phyloP scores from a whole-genome alignment of 2,329 filamentous ascomycete species.

The Colletotrichum sp. region DNA sequence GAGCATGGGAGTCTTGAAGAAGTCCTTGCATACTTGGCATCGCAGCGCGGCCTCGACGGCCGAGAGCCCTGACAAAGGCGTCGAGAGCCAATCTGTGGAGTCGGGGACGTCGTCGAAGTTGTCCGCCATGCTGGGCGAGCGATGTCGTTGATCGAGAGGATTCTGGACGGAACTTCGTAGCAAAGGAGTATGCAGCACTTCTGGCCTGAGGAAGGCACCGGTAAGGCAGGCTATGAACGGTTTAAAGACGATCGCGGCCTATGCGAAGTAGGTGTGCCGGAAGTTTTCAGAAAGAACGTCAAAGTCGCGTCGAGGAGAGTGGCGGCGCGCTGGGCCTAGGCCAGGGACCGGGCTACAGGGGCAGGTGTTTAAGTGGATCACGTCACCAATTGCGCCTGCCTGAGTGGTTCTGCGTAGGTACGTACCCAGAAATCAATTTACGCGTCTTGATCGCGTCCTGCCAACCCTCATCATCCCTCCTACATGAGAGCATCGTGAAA shows the following conservation, averaged over 20 bases:
- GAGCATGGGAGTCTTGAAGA: constrained; percentile 92
- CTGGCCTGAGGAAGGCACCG: background rate
- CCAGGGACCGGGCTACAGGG: background rate
- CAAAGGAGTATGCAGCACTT: background rate
- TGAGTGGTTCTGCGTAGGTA: background rate
- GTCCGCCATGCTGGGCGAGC: constrained; percentile 32
- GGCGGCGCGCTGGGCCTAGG: constrained; percentile 1
- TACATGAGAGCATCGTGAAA: background rate
- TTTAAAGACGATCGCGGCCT: background rate
- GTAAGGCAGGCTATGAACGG: background rate
- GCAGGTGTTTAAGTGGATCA: background rate
- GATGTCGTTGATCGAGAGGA: background rate
- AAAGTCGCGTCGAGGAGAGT: constrained; percentile 11
- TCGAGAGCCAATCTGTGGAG: constrained; percentile 84
- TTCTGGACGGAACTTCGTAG: background rate
- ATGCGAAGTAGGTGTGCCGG: background rate
- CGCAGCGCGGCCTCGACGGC: constrained; percentile 84
- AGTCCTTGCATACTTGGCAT: constrained; percentile 98
- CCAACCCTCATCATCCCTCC: background rate
- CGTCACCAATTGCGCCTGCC: background rate
- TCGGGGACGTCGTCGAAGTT: constrained; percentile 63
- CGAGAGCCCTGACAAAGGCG: constrained; percentile 69
- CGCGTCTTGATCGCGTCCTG: constrained; percentile 16
- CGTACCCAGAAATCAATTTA: constrained; percentile 16
- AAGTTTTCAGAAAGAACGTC: background rate